These are phyloP conservation scores for Trypanosoma congolense DNA, from an alignment of 208 protist species.

Conservation along the genomic window DNA sequence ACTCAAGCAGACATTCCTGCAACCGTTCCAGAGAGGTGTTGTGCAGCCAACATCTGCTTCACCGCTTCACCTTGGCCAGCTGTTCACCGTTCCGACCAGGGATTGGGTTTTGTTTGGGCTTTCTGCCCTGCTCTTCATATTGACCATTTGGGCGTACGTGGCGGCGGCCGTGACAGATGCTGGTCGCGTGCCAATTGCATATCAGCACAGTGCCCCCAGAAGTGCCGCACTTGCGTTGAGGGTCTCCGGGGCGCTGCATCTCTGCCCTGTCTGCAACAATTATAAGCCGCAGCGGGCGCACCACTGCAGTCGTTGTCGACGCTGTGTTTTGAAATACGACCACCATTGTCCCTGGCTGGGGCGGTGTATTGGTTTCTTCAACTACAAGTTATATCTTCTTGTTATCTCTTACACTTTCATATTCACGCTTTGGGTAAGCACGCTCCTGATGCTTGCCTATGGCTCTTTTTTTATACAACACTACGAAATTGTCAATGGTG, in stretches of 20 bases:
- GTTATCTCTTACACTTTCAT: constrained; percentile 73
- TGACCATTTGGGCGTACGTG: constrained; percentile 70
- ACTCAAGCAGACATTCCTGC: constrained; percentile 18
- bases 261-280: constrained; percentile 74
- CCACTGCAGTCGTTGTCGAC: constrained; percentile 87
- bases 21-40: constrained; percentile 10
- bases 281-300: constrained; percentile 86
- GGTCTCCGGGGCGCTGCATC: constrained; percentile 37
- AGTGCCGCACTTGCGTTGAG: constrained; percentile 64
- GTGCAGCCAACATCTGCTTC: constrained; percentile 21
- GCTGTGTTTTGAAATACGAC: constrained; percentile 89
- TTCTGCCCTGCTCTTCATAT: constrained; percentile 48
- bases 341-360: constrained; percentile 93
- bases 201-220: constrained; percentile 49
- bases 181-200: constrained; percentile 67
- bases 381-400: constrained; percentile 90
- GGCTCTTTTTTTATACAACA: constrained; percentile 14
- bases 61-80: constrained; percentile 15
- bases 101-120: constrained; percentile 58
- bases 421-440: constrained; percentile 60
- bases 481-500: constrained; percentile 13
- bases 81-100: constrained; percentile 17
- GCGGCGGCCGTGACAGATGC: constrained; percentile 61
- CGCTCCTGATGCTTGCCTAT: constrained; percentile 33
- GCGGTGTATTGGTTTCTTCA: constrained; percentile 90